Evolutionary conservation across 1,284 basidiomycete genomes (phyloP).

Genomic region (Stygiomarasmius scandens): DNA sequence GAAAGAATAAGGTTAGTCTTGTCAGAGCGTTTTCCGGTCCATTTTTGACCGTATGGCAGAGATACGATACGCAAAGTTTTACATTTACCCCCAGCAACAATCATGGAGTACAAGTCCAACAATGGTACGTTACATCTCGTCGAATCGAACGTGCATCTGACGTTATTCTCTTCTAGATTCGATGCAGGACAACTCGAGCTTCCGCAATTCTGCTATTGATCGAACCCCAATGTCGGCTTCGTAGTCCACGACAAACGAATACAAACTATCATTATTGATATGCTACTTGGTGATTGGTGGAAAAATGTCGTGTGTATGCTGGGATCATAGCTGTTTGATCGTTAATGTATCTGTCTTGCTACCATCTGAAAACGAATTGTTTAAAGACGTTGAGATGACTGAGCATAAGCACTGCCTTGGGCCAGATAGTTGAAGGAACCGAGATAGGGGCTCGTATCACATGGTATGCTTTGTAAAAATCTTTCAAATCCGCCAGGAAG

Average conservation of each 20-base stretch:
- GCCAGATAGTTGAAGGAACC: not conserved
- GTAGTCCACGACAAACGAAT: not conserved
- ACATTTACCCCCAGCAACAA: slow-evolving; percentile 66
- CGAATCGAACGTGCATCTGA: not conserved
- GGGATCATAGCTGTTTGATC: not conserved
- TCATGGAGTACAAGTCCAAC: slow-evolving; percentile 87
- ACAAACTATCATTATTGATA: slow-evolving; percentile 12
- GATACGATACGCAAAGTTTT: slow-evolving; percentile 70
- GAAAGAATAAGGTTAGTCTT: slow-evolving; percentile 72
- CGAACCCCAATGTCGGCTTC: slow-evolving; percentile 42
- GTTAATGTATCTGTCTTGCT: not conserved
- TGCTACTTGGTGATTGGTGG: not conserved
- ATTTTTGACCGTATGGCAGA: slow-evolving; percentile 37
- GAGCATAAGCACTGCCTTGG: too few relatives aligned
- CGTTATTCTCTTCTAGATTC: slow-evolving; percentile 56
- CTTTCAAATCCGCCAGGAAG: not conserved
- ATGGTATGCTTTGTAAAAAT: not conserved
- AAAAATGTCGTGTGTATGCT: not conserved
- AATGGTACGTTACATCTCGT: slow-evolving; percentile 54
- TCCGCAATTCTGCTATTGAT: slow-evolving; percentile 68
- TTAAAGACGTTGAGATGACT: too few relatives aligned
- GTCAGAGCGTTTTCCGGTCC: not conserved
- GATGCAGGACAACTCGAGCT: slow-evolving; percentile 82
- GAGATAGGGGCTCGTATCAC: not conserved
- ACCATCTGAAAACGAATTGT: not conserved